phyloP scores from a whole-genome alignment of 1,284 basidiomycete species.

The Neolentinus lepideus region DNA sequence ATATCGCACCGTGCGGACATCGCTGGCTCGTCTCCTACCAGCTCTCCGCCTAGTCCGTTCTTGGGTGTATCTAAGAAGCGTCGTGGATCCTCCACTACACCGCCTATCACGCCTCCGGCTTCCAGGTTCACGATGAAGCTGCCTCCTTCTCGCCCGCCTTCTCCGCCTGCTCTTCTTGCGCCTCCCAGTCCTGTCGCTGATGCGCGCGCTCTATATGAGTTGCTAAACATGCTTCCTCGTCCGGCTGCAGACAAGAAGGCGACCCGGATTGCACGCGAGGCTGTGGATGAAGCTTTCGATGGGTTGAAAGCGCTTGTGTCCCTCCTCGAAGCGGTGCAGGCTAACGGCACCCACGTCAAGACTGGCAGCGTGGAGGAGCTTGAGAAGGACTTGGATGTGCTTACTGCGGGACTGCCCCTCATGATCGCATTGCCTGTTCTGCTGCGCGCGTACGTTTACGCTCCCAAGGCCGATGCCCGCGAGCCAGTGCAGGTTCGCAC shows the following conservation, averaged over 20 bases:
- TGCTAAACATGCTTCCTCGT: conserved; percentile 53
- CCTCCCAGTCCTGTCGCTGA: conserved; percentile 44
- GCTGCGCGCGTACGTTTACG: conserved; percentile 32
- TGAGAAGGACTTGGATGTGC: conserved; percentile 27
- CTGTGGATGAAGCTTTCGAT: conserved; percentile 68
- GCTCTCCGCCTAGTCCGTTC: conserved; percentile 31
- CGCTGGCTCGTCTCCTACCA: conserved; percentile 30
- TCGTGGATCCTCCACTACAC: conserved; percentile 34
- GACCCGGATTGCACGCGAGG: conserved; percentile 56
- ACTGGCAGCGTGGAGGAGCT: conserved; percentile 30
- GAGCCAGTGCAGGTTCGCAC: conserved; percentile 22
- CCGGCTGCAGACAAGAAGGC: conserved; percentile 40
- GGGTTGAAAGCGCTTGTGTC: conserved; percentile 49
- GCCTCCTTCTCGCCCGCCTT: conserved; percentile 60
- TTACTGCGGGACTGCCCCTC: conserved; percentile 59
- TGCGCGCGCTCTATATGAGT: conserved; percentile 48
- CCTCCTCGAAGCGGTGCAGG: conserved; percentile 45
- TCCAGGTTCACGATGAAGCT: conserved; percentile 60
- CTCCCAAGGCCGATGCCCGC: conserved; percentile 5
- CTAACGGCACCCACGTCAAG: conserved; percentile 17
- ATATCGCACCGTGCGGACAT: conserved; percentile 48
- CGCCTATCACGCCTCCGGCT: conserved; percentile 51
- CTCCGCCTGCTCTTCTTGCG: conserved; percentile 35
- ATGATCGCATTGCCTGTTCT: conserved; percentile 65
- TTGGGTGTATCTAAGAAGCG: conserved; percentile 30